Percentiles rank a stretch among this genome's conserved stretches.
Conservation (phyloP, 768 basidiomycete genomes). For the Mycena olivaceomarginata region DNA sequence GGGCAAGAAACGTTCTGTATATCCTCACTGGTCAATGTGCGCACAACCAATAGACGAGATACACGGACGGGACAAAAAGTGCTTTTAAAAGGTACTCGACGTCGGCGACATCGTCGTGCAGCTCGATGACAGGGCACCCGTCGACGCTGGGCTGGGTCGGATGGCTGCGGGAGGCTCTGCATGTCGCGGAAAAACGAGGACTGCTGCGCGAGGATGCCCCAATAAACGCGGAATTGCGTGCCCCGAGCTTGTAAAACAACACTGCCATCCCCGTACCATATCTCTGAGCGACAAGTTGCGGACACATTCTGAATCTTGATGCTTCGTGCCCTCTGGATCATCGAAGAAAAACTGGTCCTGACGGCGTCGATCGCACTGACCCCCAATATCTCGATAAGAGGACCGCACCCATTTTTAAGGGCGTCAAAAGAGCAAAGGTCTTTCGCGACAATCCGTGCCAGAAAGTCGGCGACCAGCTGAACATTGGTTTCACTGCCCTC, state of each 20-base stretch:
- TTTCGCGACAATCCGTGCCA: too few relatives aligned
- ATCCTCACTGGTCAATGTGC: neutral
- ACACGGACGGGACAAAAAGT: neutral
- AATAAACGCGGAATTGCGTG: slow-evolving; percentile 30
- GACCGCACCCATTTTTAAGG: too few relatives aligned
- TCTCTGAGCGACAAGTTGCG: neutral
- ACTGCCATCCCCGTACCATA: slow-evolving; percentile 34
- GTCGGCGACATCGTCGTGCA: slow-evolving; percentile 17
- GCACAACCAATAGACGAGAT: neutral
- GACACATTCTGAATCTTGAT: too few relatives aligned
- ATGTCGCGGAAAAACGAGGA: slow-evolving; percentile 28
- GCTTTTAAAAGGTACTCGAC: slow-evolving; percentile 17
- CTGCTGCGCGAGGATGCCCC: slow-evolving; percentile 15
- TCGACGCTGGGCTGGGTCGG: slow-evolving; percentile 19
- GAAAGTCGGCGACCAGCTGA: too few relatives aligned
- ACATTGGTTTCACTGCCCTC: too few relatives aligned
- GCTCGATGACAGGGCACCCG: slow-evolving; percentile 29
- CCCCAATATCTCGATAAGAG: too few relatives aligned
- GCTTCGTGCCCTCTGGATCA: too few relatives aligned
- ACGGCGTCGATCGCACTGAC: too few relatives aligned
- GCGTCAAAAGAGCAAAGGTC: too few relatives aligned
- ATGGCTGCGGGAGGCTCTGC: slow-evolving; percentile 17
- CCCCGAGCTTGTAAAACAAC: slow-evolving; percentile 20
- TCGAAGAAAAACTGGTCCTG: too few relatives aligned
- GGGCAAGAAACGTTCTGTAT: neutral